Conservation (phyloP, 352 stramenopile species). For the Phytopythium boreale region DNA sequence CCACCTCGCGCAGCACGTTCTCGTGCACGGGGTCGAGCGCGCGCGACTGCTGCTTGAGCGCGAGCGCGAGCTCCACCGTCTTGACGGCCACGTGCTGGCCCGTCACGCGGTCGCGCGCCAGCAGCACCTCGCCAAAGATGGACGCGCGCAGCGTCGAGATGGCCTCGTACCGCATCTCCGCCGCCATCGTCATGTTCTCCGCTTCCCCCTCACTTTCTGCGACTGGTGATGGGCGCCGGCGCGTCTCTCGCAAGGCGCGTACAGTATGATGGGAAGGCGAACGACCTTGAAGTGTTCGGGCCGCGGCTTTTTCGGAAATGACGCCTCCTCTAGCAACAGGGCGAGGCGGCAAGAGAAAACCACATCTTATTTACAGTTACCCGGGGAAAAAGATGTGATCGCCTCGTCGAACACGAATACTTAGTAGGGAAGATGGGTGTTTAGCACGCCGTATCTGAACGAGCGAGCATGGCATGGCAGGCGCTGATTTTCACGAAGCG, state of each 20-base stretch:
- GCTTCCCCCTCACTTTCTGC: too few species aligned
- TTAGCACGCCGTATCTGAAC: too few species aligned
- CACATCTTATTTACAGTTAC: too few species aligned
- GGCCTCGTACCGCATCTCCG: conserved; percentile 34
- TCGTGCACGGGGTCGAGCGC: conserved; percentile 56
- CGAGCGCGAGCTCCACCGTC: conserved; percentile 60
- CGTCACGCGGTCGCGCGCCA: conserved; percentile 53
- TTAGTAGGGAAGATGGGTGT: too few species aligned
- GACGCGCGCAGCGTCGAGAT: conserved; percentile 40
- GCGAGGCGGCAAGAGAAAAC: too few species aligned
- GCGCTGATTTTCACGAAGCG: too few species aligned
- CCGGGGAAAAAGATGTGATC: too few species aligned
- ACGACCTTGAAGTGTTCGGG: neutral
- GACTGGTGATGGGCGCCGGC: neutral
- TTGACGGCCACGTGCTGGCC: conserved; percentile 64
- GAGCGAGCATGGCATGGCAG: too few species aligned
- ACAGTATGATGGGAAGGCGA: neutral
- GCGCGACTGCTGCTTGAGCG: conserved; percentile 46
- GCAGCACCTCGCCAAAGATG: conserved; percentile 73
- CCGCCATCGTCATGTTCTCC: neutral
- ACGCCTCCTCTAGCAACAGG: too few species aligned
- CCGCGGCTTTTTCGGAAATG: neutral
- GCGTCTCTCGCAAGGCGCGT: too few species aligned
- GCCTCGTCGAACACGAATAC: too few species aligned
- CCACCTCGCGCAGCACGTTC: conserved; percentile 66